Evolutionary conservation across 495 filamentous ascomycete genomes (phyloP), one percentile per base, ranked within the genome.

Genomic region (Halenospora varia): DNA sequence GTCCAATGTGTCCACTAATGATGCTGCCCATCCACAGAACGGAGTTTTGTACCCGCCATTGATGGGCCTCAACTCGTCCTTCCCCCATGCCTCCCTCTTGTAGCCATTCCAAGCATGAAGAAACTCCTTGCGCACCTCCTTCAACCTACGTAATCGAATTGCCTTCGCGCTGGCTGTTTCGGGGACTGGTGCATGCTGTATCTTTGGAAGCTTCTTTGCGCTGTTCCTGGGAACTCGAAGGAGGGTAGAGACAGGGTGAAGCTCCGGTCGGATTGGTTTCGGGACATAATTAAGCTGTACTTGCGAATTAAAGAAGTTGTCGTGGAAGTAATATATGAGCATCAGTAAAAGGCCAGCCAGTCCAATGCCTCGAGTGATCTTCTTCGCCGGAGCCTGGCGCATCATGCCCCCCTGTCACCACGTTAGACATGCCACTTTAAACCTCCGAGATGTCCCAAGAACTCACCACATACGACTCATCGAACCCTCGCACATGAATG

Each of bases 11-110:
- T 98, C 94, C 2, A 98, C 91, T 60, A 98, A 67, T 0, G 93
- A 96, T 2, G 93, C 94, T 15, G 88, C 93, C 94, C 94, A 98
- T 19, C 89, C 90, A 65, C 86, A 91, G 65, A 98, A 98, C 0
- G 92, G 88, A 61, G 96, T 77, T 1, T 78, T 77, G 35, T 70
- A 79, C 29, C 70, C 71, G n/a, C 82, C 82, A 42, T 76, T 78
- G 2, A 90, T 70, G 1, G 93, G 93, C 41, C 71, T 78, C 35
- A 96, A 70, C 70, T 97, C 93, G 66, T 97, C 93, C 56, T 88
- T 82, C 48, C 82, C 74, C 87, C 88, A 96, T n/a, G 93, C 93
- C 69, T 88, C 79, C 29, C 80, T 70, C 70, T 84, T 90, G 69
- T 97, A 97, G 48, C 88, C 88, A 13, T 80, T 76, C 92, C 94